Conservation (phyloP, 2,329 filamentous ascomycete species). For the Phyllosticta citriasiana region DNA sequence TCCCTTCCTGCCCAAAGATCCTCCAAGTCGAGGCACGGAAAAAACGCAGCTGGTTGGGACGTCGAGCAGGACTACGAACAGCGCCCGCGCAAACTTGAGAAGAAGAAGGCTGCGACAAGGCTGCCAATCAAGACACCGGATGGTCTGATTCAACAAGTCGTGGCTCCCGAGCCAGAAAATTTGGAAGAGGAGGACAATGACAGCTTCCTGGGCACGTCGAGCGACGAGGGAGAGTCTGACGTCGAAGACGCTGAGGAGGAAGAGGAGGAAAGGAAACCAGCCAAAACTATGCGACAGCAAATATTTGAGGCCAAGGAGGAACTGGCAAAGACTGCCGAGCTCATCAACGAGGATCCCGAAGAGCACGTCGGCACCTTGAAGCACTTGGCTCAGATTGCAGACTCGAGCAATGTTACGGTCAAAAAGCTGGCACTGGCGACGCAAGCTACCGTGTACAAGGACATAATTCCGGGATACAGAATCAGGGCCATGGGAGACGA, state of each 20-base stretch:
- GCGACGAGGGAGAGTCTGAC: constrained; percentile 43
- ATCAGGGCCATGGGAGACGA: constrained; percentile 76
- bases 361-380: constrained; percentile 77
- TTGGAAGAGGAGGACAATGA: constrained; percentile 49
- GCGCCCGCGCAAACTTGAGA: constrained; percentile 63
- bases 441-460: constrained; percentile 85
- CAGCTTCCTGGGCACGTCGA: constrained; percentile 52
- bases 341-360: constrained; percentile 86
- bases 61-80: constrained; percentile 86
- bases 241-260: constrained; percentile 20
- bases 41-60: constrained; percentile 73
- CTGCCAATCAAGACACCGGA: constrained; percentile 81
- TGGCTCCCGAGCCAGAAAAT: constrained; percentile 20
- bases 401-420: constrained; percentile 60
- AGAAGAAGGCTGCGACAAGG: constrained; percentile 61
- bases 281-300: constrained; percentile 66
- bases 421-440: constrained; percentile 80
- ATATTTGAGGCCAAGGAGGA: constrained; percentile 86
- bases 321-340: constrained; percentile 67
- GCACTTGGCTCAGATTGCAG: constrained; percentile 61
- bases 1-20: constrained; percentile 9
- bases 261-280: constrained; percentile 44
- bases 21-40: constrained; percentile 50
- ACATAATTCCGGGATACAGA: constrained; percentile 90
- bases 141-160: constrained; percentile 54